phyloP scores from a whole-genome alignment of 2,329 filamentous ascomycete species.

The Alternaria atra region DNA sequence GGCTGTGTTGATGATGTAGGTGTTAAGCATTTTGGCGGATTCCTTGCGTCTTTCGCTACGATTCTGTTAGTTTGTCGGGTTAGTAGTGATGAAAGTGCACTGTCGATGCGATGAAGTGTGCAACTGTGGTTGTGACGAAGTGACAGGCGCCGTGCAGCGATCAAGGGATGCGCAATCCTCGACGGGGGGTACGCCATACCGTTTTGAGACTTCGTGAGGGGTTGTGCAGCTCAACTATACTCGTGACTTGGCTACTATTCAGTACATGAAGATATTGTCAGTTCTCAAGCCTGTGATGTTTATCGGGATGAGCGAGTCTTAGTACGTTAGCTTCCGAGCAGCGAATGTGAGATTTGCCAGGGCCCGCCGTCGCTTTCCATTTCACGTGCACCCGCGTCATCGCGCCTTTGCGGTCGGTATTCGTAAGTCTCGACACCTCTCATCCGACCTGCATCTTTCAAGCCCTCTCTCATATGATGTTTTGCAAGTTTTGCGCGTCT shows the following conservation, averaged over 20 bases:
- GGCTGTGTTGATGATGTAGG: slow-evolving; percentile 38
- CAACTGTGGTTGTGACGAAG: slow-evolving; percentile 32
- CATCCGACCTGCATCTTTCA: neutral
- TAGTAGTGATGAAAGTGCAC: slow-evolving; percentile 38
- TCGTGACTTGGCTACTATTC: slow-evolving; percentile 16
- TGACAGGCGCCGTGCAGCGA: slow-evolving; percentile 32
- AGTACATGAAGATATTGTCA: neutral
- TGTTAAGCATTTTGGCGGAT: slow-evolving; percentile 28
- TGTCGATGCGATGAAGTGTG: slow-evolving; percentile 27
- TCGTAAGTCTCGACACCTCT: neutral
- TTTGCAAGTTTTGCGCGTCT: neutral
- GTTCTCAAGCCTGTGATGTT: neutral
- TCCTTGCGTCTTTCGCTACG: slow-evolving; percentile 30
- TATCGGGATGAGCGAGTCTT: neutral
- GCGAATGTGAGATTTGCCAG: neutral
- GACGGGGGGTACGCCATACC: slow-evolving; percentile 31
- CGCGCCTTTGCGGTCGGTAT: neutral
- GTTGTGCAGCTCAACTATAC: slow-evolving; percentile 17
- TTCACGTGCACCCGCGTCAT: slow-evolving; percentile 3
- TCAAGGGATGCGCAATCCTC: slow-evolving; percentile 35
- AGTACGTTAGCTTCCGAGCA: neutral
- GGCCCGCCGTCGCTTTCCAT: neutral
- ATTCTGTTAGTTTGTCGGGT: slow-evolving; percentile 29
- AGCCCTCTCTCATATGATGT: neutral
- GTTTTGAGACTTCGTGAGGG: slow-evolving; percentile 20